Conservation (phyloP, 83 land plant genomes). For the Larix sibirica region DNA sequence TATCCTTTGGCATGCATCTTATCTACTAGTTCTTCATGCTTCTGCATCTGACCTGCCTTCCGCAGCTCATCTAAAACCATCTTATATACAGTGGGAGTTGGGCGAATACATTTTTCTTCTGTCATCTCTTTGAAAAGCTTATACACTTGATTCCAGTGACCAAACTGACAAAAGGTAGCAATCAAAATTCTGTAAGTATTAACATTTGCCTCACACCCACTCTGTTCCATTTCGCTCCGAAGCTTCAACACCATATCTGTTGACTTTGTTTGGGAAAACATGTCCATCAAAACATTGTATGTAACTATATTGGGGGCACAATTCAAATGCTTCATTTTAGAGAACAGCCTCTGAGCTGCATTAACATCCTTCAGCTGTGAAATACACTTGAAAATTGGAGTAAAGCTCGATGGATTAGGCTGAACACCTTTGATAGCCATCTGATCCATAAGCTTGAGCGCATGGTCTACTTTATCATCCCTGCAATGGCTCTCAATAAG, state of each 20-base stretch:
- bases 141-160: slow-evolving; percentile 71
- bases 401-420: slow-evolving; percentile 52
- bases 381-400: slow-evolving; percentile 49
- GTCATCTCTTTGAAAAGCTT: slow-evolving; percentile 62
- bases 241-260: slow-evolving; percentile 72
- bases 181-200: slow-evolving; percentile 58
- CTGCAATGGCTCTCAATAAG: slow-evolving; percentile 54
- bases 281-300: slow-evolving; percentile 58
- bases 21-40: slow-evolving; percentile 72
- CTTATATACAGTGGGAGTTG: slow-evolving; percentile 37
- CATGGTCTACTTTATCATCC: slow-evolving; percentile 47
- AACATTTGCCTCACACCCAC: slow-evolving; percentile 63
- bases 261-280: slow-evolving; percentile 57
- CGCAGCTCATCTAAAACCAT: slow-evolving; percentile 67
- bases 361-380: slow-evolving; percentile 45
- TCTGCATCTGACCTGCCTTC: slow-evolving; percentile 56
- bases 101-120: slow-evolving; percentile 66
- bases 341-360: slow-evolving; percentile 50
- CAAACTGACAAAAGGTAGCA: slow-evolving; percentile 52
- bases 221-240: slow-evolving; percentile 64
- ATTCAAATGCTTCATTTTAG: slow-evolving; percentile 58
- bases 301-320: slow-evolving; percentile 57
- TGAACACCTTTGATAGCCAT: slow-evolving; percentile 50
- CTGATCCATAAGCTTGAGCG: slow-evolving; percentile 50
- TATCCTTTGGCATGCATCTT: slow-evolving; percentile 67